phyloP scores from a whole-genome alignment of 768 basidiomycete genomes.

The Phanerodontia chrysosporium region DNA sequence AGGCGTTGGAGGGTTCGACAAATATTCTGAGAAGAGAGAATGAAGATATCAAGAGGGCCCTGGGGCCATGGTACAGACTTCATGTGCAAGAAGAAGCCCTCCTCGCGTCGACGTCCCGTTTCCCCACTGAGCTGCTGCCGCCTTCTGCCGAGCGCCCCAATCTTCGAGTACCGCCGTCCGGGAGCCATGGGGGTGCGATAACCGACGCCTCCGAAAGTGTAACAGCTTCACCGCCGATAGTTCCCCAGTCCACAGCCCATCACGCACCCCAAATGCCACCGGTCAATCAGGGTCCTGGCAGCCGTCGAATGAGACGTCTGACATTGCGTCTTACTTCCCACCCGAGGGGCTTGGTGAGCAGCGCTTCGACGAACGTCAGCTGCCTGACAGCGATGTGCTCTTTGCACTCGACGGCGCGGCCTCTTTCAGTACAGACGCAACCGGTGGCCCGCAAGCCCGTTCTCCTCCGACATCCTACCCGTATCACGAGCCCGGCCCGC shows the following conservation, averaged over 20 bases:
- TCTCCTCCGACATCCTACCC: background rate
- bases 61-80: constrained; percentile 64
- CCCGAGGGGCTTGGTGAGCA: constrained; percentile 20
- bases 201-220: background rate
- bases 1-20: constrained; percentile 53
- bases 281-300: constrained; percentile 12
- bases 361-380: constrained; percentile 2
- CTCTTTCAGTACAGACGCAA: constrained; percentile 12
- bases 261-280: constrained; percentile 21
- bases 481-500: background rate
- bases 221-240: background rate
- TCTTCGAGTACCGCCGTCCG: background rate
- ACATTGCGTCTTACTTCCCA: constrained; percentile 34
- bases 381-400: background rate
- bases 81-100: background rate
- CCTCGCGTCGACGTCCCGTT: background rate
- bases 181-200: background rate
- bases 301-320: constrained; percentile 9
- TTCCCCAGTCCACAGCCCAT: constrained; percentile 24
- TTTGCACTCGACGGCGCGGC: background rate
- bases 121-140: background rate
- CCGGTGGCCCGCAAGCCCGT: background rate
- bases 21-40: constrained; percentile 54
- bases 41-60: constrained; percentile 43
- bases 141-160: background rate